phyloP scores from a whole-genome alignment of 2,329 filamentous ascomycete species.

The Achaetomium macrosporum region DNA sequence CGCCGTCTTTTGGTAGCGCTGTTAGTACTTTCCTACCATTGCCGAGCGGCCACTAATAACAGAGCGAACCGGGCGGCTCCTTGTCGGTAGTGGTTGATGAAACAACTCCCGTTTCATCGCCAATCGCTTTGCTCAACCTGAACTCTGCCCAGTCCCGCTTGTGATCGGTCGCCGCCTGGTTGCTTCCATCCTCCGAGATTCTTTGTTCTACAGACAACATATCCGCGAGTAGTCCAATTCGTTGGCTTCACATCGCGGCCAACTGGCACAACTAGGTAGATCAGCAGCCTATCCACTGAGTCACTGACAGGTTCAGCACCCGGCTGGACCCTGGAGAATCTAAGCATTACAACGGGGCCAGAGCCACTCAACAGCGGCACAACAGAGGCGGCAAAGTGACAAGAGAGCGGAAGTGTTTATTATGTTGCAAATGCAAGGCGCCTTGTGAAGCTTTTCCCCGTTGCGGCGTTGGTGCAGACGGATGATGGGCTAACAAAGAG shows the following conservation, averaged over 20 bases:
- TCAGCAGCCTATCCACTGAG: too few species aligned
- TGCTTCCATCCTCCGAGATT: constrained; percentile 4
- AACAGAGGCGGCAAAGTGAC: background rate
- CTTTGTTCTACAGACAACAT: constrained; percentile 1
- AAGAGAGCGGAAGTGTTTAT: background rate
- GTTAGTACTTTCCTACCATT: constrained; percentile 1
- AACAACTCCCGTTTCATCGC: constrained; percentile 25
- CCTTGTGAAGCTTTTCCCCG: background rate
- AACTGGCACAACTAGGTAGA: too few species aligned
- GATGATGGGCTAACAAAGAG: background rate
- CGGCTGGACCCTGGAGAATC: too few species aligned
- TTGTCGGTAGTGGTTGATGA: constrained; percentile 19
- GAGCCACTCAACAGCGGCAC: background rate
- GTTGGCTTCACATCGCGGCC: too few species aligned
- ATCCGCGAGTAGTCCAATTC: background rate
- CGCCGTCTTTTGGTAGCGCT: background rate
- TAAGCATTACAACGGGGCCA: too few species aligned
- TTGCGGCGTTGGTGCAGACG: background rate
- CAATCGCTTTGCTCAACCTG: constrained; percentile 8
- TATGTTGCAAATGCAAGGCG: background rate
- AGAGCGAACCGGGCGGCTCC: constrained; percentile 8
- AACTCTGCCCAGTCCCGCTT: constrained; percentile 8
- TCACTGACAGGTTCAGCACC: too few species aligned
- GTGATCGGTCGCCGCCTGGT: background rate
- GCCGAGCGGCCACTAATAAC: constrained; percentile 8